These are phyloP conservation scores for Laetiporus sulphureus DNA, from an alignment of 1,284 basidiomycete genomes.

Conservation along the genomic window DNA sequence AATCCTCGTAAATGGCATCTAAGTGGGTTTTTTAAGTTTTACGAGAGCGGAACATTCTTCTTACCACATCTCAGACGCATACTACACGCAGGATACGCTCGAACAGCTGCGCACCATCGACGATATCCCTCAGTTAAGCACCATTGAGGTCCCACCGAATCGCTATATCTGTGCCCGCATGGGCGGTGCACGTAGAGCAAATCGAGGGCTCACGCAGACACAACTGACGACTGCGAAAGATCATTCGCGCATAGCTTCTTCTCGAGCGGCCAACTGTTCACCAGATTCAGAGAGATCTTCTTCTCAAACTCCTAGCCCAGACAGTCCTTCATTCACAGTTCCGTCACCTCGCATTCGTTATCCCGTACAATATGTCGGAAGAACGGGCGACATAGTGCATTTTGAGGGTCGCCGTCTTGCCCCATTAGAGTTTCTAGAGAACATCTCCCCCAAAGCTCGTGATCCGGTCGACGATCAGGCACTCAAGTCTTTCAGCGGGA, in stretches of 20 bases:
- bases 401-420: slow-evolving; percentile 14
- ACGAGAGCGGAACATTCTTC: not conserved
- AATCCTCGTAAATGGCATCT: slow-evolving; percentile 36
- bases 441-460: slow-evolving; percentile 21
- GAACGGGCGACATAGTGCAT: not conserved
- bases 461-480: slow-evolving; percentile 25
- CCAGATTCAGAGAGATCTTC: too few species aligned
- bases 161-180: slow-evolving; percentile 61
- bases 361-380: too few species aligned
- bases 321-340: too few species aligned
- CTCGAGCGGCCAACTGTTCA: too few species aligned
- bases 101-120: slow-evolving; percentile 51
- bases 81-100: slow-evolving; percentile 38
- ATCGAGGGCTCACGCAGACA: not conserved
- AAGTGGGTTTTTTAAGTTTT: slow-evolving; percentile 23
- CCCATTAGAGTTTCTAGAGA: slow-evolving; percentile 27
- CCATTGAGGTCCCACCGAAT: slow-evolving; percentile 48
- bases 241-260: too few species aligned
- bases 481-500: slow-evolving; percentile 13
- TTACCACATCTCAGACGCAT: slow-evolving; percentile 27
- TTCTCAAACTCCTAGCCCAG: too few species aligned
- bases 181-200: slow-evolving; percentile 25
- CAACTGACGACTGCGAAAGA: too few species aligned
- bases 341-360: too few species aligned
- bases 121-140: slow-evolving; percentile 45